Percentiles rank a stretch among this genome's conserved stretches.
Evolutionary conservation across 176 grass and related monocot species (phyloP).

Genomic region (Phoenix roebelenii): DNA sequence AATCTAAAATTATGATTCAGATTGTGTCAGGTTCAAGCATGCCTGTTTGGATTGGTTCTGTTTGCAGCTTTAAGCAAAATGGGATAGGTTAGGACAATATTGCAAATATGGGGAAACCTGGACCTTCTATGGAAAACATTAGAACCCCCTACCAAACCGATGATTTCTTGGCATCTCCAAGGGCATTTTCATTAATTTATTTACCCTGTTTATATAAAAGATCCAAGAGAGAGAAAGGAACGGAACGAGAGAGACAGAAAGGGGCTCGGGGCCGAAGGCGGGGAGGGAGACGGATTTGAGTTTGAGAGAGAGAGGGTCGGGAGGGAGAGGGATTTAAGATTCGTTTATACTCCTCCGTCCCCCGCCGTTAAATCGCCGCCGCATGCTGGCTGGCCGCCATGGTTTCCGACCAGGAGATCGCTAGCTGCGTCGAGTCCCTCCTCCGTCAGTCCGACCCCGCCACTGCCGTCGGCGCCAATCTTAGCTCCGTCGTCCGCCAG

Average conservation of each 20-base stretch:
- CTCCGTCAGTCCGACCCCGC: background rate
- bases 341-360: constrained; percentile 13
- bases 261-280: constrained; percentile 1
- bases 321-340: constrained; percentile 50
- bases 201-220: background rate
- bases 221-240: background rate
- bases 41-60: too few relatives aligned
- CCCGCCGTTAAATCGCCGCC: background rate
- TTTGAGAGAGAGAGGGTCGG: constrained; percentile 4
- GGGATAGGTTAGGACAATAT: too few relatives aligned
- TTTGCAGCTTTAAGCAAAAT: too few relatives aligned
- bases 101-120: too few relatives aligned
- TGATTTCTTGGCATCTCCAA: too few relatives aligned
- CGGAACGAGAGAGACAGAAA: constrained; percentile 6
- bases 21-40: too few relatives aligned
- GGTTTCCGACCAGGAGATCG: constrained; percentile 10
- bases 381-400: constrained; percentile 1
- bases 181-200: too few relatives aligned
- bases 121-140: too few relatives aligned
- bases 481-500: constrained; percentile 7
- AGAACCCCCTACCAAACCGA: too few relatives aligned
- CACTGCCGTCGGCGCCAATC: background rate
- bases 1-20: too few relatives aligned
- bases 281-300: constrained; percentile 43
- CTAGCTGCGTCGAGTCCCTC: constrained; percentile 10